phyloP scores from a whole-genome alignment of 2,329 filamentous ascomycete genomes.

The Bretziella fagacearum region DNA sequence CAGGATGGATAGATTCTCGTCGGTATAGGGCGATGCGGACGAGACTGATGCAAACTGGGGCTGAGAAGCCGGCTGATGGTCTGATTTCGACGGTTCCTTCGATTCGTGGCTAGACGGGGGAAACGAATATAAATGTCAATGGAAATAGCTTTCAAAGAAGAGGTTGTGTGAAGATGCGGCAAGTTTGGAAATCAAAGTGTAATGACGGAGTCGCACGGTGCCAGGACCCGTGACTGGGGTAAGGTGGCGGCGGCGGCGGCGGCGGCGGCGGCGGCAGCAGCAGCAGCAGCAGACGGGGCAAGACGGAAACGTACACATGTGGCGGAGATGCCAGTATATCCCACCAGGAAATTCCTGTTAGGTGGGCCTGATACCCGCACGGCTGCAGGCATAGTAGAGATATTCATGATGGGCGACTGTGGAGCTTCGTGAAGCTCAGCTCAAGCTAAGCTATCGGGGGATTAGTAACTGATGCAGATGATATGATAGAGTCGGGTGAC shows the following conservation, averaged over 20 bases:
- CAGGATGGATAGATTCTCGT: conserved; percentile 89
- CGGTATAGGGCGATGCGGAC: conserved; percentile 89
- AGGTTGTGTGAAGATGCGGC: background rate
- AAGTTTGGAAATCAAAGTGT: no score
- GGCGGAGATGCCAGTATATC: conserved; percentile 94
- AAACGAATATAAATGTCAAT: conserved; percentile 1
- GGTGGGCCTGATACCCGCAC: conserved; percentile 95
- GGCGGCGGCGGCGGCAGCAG: background rate
- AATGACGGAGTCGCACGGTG: background rate
- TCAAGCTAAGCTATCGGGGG: background rate
- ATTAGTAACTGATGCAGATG: background rate
- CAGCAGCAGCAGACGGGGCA: background rate
- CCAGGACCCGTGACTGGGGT: background rate
- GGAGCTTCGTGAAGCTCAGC: background rate
- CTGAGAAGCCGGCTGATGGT: conserved; percentile 67
- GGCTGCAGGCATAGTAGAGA: conserved; percentile 46
- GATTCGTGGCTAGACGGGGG: conserved; percentile 60
- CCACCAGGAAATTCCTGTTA: conserved; percentile 91
- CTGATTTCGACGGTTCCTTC: conserved; percentile 96
- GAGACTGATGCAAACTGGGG: conserved; percentile 77
- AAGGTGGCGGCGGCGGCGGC: no score
- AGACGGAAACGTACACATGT: conserved; percentile 56
- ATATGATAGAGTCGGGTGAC: background rate
- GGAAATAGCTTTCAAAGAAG: conserved; percentile 1
- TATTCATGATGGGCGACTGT: background rate